Evolutionary conservation across 2,329 filamentous ascomycete species (phyloP), one percentile per base, ranked within the genome.

Genomic region (Tolypocladium guangdongense): DNA sequence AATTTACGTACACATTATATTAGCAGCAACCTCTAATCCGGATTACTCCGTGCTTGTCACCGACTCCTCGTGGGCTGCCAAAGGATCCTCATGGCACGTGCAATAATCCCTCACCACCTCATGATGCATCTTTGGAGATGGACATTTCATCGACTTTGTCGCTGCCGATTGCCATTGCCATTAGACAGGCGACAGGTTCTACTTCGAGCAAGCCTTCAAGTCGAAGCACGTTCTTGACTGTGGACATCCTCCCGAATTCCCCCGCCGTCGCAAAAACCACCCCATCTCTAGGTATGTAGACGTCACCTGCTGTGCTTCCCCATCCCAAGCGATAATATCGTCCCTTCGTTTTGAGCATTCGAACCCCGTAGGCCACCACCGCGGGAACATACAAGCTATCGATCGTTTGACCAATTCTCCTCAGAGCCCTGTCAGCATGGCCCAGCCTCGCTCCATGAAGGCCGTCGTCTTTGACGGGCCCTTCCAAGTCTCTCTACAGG

Each of bases 401-500:
- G 33, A 32, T 52, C n/a, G 14, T 45, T 45, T 27, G 12, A 7
- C 14, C 20, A 24, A 41, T 18, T 2, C 32, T 7, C 16, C 24
- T 24, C 14, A 16, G 41, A 22, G 5, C 4, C 24, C 16, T 11
- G 16, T 14, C 35, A 55, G n/a, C 39, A 67, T 74, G 67, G 62
- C 67, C 51, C 54, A 66, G 7, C 64, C 68, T 32, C 62, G 64
- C 37, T 88, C 80, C 0, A 96, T 96, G 91, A 87, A 88, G 68
- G 90, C 90, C 33, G 88, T 96, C 33, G 81, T 96, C 52, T 95
- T 96, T 72, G 85, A 92, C 57, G 89, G 86, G 2, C 86, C 87
- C 4, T 77, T 80, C 63, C 83, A 88, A 64, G 78, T 95, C 52
- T 84, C 80, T 1, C 71, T 96, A 53, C 86, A 95, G 71, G 82